A percentile compares a stretch with the other conserved stretches of the same genome.
Conservation (phyloP, 345 rosid species). For the Populus ilicifolia region DNA sequence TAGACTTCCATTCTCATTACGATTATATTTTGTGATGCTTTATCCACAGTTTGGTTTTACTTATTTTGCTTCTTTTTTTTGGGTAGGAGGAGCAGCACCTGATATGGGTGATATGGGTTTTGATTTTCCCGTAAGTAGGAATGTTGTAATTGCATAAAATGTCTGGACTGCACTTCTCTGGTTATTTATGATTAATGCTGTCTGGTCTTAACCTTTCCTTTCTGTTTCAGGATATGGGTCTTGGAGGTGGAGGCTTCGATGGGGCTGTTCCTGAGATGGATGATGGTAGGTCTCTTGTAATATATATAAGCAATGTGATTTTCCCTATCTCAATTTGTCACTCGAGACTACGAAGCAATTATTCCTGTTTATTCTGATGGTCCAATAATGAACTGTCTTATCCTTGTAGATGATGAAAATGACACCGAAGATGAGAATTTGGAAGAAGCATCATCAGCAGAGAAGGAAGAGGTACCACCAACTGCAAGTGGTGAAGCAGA, state of each 20-base stretch:
- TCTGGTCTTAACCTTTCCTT: not conserved
- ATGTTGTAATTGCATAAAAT: not conserved
- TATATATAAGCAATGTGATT: not conserved
- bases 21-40: not conserved
- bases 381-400: not conserved
- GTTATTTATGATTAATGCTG: not conserved
- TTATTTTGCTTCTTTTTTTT: not conserved
- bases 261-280: conserved; percentile 8
- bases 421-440: conserved; percentile 31
- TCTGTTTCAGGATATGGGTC: conserved; percentile 24
- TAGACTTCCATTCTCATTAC: not conserved
- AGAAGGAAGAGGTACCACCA: not conserved
- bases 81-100: conserved; percentile 1
- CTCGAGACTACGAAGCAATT: not conserved
- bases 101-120: conserved; percentile 34
- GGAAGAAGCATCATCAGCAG: conserved; percentile 13
- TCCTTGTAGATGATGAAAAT: conserved; percentile 29
- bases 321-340: not conserved
- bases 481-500: conserved; percentile 10
- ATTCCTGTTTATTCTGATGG: not conserved
- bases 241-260: conserved; percentile 13
- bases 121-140: conserved; percentile 39
- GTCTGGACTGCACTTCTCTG: not conserved
- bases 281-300: conserved; percentile 24
- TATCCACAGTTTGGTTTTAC: conserved; percentile 2